Base-by-base conservation (phyloP, 768 basidiomycete species). In the Xerocomellus chrysenteron region DNA sequence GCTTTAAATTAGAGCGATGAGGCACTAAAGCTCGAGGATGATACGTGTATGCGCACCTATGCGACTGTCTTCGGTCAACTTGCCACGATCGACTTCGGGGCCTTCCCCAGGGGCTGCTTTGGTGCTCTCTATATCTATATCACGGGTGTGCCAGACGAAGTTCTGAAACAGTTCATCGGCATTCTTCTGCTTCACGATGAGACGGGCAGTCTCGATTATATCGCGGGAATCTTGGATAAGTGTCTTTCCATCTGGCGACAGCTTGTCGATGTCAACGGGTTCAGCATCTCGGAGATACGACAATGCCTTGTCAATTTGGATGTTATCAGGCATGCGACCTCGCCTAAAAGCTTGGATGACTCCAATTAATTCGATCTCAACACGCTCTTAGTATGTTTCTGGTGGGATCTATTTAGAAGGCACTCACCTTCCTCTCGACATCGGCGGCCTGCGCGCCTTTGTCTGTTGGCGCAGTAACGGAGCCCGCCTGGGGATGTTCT, bases 111-210 rank as follows among this genome's bases (percentile, higher is more conserved):
- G 71, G 52, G 76, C 78, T 42, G 70, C 74, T 72, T 79, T 81
- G 37, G 69, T 65, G 52, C 68, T 80, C 69, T 60, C 62, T 1
- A 32, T 16, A 8, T 60, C 57, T 19, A 86, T 74, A 37, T 82
- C 81, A 35, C 81, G 76, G 2, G 90, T 92, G 57, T 86, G 82
- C 88, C 88, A 94, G 40, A 95, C 73, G 62, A 96, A 95, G 65
- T 90, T 87, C 73, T 98, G 96, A 70, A 97, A 80, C 40, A 98
- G 80, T 75, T 98, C 94, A 63, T 96, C 94, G 24, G 78, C 74
- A 62, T 97, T 97, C 82, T 96, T 97, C 64, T 88, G 80, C 47
- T 76, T 65, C n/a, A 95, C 84, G 55, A 94, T 85, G 40, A 81
- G 63, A 13, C 86, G 80, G 0, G 82, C 77, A 5, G 92, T 94